These are phyloP conservation scores for Phytophthora ramorum DNA, from an alignment of 352 stramenopile species.

Conservation along the genomic window DNA sequence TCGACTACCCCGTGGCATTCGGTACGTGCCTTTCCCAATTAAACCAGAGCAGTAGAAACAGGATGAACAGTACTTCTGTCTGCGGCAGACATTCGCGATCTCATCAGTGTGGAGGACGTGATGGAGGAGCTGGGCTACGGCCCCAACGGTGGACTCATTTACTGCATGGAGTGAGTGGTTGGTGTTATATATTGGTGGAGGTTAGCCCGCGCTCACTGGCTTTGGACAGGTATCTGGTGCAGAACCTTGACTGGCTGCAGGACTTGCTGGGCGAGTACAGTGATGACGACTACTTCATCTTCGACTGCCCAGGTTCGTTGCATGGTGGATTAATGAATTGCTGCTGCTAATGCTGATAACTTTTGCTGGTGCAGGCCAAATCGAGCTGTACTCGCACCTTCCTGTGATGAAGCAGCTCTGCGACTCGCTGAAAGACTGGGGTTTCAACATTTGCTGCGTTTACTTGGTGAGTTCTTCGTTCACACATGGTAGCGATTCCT, in stretches of 20 bases:
- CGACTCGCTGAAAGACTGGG: slow-evolving; percentile 84
- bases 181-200: slow-evolving; percentile 23
- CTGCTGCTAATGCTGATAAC: slow-evolving; percentile 2
- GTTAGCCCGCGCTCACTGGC: slow-evolving; percentile 10
- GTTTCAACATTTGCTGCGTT: slow-evolving; percentile 89
- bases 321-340: background rate
- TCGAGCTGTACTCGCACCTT: slow-evolving; percentile 93
- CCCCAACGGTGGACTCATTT: slow-evolving; percentile 98
- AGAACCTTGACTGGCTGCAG: slow-evolving; percentile 97
- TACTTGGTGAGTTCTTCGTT: slow-evolving; percentile 69
- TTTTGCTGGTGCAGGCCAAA: slow-evolving; percentile 69
- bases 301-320: slow-evolving; percentile 96
- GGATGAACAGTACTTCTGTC: slow-evolving; percentile 12
- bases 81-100: slow-evolving; percentile 91
- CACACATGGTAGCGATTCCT: background rate
- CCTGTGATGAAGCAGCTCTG: slow-evolving; percentile 92
- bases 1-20: slow-evolving; percentile 91
- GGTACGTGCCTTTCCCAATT: slow-evolving; percentile 57
- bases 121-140: slow-evolving; percentile 98
- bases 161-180: slow-evolving; percentile 97
- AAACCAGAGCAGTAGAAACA: slow-evolving; percentile 9
- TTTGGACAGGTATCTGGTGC: slow-evolving; percentile 73
- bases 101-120: slow-evolving; percentile 97
- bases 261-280: slow-evolving; percentile 92
- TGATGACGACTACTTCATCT: slow-evolving; percentile 97